These are phyloP conservation scores for Pythium folliculosum DNA, from an alignment of 352 stramenopile genomes.

Conservation along the genomic window DNA sequence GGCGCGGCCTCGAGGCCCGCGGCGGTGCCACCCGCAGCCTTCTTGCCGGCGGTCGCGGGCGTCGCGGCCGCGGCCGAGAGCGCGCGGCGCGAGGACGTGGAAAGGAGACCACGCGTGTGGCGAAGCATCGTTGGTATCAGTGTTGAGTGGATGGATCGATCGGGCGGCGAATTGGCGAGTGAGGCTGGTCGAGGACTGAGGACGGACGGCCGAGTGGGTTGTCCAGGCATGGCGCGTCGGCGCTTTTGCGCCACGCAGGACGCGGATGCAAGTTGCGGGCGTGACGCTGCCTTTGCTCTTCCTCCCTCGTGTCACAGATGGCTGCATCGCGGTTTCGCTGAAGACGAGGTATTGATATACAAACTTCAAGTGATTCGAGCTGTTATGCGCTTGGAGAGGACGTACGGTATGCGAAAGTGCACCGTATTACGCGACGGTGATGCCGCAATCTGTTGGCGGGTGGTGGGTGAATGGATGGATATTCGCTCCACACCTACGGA, in stretches of 20 bases:
- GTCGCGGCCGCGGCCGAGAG: slow-evolving; percentile 41
- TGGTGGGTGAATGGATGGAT: not conserved
- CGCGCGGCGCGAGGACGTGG: slow-evolving; percentile 36
- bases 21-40: not conserved
- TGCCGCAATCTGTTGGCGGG: slow-evolving; percentile 1
- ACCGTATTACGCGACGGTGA: slow-evolving; percentile 8
- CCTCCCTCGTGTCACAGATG: slow-evolving; percentile 28
- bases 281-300: slow-evolving; percentile 25
- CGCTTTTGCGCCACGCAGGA: slow-evolving; percentile 7
- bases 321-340: slow-evolving; percentile 19
- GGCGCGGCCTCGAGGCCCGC: slow-evolving; percentile 31
- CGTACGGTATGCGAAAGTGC: not conserved
- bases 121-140: slow-evolving; percentile 17
- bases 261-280: slow-evolving; percentile 16
- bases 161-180: slow-evolving; percentile 12
- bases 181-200: not conserved
- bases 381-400: slow-evolving; percentile 23
- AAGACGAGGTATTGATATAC: slow-evolving; percentile 17
- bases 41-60: slow-evolving; percentile 28
- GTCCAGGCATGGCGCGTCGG: not conserved
- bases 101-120: slow-evolving; percentile 28
- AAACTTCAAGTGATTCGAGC: slow-evolving; percentile 20
- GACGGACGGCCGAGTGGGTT: not conserved
- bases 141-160: slow-evolving; percentile 21
- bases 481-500: not conserved